Evolutionary conservation across 2,329 filamentous ascomycete species (phyloP), one percentile per base, ranked within the genome.

Genomic region (Claviceps maximensis): DNA sequence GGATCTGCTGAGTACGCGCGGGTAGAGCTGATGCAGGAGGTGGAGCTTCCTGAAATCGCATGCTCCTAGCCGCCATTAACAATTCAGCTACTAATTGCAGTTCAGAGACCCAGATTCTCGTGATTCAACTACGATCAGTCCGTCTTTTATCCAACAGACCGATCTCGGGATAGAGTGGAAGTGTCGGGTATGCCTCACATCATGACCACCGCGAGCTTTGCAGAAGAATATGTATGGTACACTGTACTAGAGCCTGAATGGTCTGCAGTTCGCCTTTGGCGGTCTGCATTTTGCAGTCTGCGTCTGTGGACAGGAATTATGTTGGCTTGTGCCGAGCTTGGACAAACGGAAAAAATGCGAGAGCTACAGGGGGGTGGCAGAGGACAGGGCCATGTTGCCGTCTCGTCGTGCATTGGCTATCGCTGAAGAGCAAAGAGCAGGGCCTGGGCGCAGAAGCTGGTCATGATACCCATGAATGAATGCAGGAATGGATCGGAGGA

Each of bases 1-100:
- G 44, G 38, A 51, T 51, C 50, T 55, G 33, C 47, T 27, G 44
- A 29, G 46, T 27, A 29, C 9, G 19, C 17, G 41, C 40, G 40
- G 46, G 53, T 29, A 19, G 44, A 46, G 40, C 49, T 38, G 44
- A 19, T 25, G 38, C 46, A 48, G 21, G 10, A 50, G 29, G 51
- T 29, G 38, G 50, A 40, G 47, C 45, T 45, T 27, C 23, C 17
- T 29, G 21, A 13, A 23, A 51, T 25, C 36, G 38, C 48, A 45
- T 49, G 47, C 54, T 52, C 33, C 51, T 42, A 38, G 6, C 23
- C n/a, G 51, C 19, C 51, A 47, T 21, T 2, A 38, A 44, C 12
- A 15, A n/a, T 12, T 23, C n/a, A 31, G 40, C 47, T 31, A 25
- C 54, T 51, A 53, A 53, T 53, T 25, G 50, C 38, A 47, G 40